These are phyloP conservation scores for Pholiota molesta DNA, from an alignment of 768 basidiomycete genomes.

Conservation along the genomic window DNA sequence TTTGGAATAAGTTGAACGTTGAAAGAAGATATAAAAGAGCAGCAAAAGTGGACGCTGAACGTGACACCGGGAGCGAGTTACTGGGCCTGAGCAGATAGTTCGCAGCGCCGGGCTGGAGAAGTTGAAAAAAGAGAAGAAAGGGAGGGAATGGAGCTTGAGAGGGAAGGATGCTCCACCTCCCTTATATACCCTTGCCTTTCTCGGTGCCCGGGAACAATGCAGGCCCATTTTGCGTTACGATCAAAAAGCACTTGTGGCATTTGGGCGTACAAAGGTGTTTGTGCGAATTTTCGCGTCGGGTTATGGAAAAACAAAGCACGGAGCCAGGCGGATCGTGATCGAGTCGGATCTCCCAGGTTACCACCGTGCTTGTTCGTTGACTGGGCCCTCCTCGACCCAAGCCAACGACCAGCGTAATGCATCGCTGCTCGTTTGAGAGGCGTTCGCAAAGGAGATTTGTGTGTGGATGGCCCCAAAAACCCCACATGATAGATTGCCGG, in stretches of 20 bases:
- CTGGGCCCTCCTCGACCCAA: neutral
- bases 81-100: slow-evolving; percentile 15
- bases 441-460: neutral
- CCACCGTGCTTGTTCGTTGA: neutral
- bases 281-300: slow-evolving; percentile 5
- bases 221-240: too few species aligned
- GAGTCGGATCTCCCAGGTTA: neutral
- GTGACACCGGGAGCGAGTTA: slow-evolving; percentile 18
- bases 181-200: slow-evolving; percentile 1
- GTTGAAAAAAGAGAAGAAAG: slow-evolving; percentile 5
- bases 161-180: neutral
- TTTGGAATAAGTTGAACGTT: slow-evolving; percentile 17
- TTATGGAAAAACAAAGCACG: neutral
- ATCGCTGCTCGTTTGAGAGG: neutral
- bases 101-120: slow-evolving; percentile 35
- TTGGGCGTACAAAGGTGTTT: neutral
- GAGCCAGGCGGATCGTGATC: neutral
- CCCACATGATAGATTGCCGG: neutral
- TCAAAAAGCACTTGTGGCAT: neutral
- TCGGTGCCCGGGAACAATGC: slow-evolving; percentile 3
- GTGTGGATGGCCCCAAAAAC: neutral
- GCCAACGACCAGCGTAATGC: neutral
- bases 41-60: slow-evolving; percentile 10
- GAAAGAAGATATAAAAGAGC: slow-evolving; percentile 10
- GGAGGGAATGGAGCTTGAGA: neutral